A percentile compares a stretch with the other conserved stretches of the same genome.
Conservation (phyloP, 2,329 filamentous ascomycete genomes). For the Conoideocrella luteorostrata region DNA sequence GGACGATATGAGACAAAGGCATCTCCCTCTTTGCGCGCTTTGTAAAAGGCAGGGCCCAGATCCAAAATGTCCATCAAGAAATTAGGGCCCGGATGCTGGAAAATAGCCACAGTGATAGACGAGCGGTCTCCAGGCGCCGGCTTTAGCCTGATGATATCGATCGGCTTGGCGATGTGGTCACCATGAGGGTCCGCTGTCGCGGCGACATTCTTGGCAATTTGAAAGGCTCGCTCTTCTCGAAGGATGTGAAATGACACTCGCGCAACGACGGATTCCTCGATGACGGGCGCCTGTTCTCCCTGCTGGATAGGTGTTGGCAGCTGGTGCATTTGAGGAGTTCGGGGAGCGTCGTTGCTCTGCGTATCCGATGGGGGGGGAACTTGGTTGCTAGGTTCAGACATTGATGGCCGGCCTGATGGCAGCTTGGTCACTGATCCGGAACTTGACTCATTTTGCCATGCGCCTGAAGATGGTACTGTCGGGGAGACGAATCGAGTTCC, state of each 20-base stretch:
- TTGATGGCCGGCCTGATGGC: conserved; percentile 36
- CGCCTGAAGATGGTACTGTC: conserved; percentile 40
- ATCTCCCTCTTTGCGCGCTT: conserved; percentile 46
- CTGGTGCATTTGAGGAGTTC: conserved; percentile 5
- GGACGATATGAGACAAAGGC: conserved; percentile 39
- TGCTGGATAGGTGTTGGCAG: conserved; percentile 26
- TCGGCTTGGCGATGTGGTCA: conserved; percentile 70
- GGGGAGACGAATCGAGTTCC: conserved; percentile 54
- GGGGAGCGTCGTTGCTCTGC: conserved; percentile 28
- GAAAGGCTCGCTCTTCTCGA: conserved; percentile 80
- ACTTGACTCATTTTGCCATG: conserved; percentile 37
- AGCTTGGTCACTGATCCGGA: conserved; percentile 37
- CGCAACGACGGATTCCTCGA: conserved; percentile 66
- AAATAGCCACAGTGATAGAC: conserved; percentile 72
- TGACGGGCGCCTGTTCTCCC: conserved; percentile 40
- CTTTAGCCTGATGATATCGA: conserved; percentile 71
- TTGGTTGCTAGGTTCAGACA: conserved; percentile 28
- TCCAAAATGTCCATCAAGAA: conserved; percentile 64
- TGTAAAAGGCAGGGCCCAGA: conserved; percentile 70
- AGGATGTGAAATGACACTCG: conserved; percentile 76
- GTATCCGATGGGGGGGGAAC: conserved; percentile 22
- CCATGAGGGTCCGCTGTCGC: conserved; percentile 65
- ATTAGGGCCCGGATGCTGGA: conserved; percentile 71
- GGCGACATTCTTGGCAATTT: conserved; percentile 69
- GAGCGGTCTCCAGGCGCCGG: conserved; percentile 62